Percentiles rank a stretch among this genome's conserved stretches.
These are phyloP conservation scores for Kondoa malvinella DNA, from an alignment of 768 basidiomycete genomes.

Conservation along the genomic window DNA sequence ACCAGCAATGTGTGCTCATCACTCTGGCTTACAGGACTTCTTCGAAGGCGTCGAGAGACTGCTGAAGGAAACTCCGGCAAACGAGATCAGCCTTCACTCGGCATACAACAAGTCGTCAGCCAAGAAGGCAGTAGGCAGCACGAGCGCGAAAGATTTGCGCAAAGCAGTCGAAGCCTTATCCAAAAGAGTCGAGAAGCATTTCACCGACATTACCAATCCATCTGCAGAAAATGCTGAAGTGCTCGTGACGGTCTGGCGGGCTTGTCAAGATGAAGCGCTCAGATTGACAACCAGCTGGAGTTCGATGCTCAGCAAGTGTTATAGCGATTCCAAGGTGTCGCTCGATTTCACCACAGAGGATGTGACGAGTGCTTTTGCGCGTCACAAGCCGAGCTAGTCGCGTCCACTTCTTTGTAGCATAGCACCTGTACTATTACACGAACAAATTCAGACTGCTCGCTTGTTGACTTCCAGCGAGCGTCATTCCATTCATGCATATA, in stretches of 20 bases:
- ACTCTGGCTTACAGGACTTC: slow-evolving; percentile 49
- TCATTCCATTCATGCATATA: not conserved
- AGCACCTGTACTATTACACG: not conserved
- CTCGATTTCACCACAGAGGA: slow-evolving; percentile 16
- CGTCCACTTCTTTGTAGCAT: not conserved
- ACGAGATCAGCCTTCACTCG: slow-evolving; percentile 56
- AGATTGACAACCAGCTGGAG: slow-evolving; percentile 53
- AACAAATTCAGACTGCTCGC: too few relatives aligned
- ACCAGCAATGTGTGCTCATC: not conserved
- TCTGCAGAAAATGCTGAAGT: slow-evolving; percentile 32
- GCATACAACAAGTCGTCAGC: slow-evolving; percentile 58
- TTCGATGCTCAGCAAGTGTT: slow-evolving; percentile 58
- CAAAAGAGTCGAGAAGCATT: slow-evolving; percentile 91
- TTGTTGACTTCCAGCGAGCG: too few relatives aligned
- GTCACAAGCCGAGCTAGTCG: not conserved
- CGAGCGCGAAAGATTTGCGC: slow-evolving; percentile 68
- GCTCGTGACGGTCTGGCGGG: slow-evolving; percentile 71
- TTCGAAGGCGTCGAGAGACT: slow-evolving; percentile 85
- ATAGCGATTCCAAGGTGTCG: slow-evolving; percentile 33
- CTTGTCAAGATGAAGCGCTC: slow-evolving; percentile 68
- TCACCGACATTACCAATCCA: slow-evolving; percentile 41
- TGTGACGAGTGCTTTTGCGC: slow-evolving; percentile 1
- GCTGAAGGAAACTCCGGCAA: slow-evolving; percentile 57
- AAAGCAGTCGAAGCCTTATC: slow-evolving; percentile 71
- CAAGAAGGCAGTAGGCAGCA: slow-evolving; percentile 74